Base-by-base conservation (phyloP, 2,329 filamentous ascomycete genomes). In the Botryotinia narcissicola region DNA sequence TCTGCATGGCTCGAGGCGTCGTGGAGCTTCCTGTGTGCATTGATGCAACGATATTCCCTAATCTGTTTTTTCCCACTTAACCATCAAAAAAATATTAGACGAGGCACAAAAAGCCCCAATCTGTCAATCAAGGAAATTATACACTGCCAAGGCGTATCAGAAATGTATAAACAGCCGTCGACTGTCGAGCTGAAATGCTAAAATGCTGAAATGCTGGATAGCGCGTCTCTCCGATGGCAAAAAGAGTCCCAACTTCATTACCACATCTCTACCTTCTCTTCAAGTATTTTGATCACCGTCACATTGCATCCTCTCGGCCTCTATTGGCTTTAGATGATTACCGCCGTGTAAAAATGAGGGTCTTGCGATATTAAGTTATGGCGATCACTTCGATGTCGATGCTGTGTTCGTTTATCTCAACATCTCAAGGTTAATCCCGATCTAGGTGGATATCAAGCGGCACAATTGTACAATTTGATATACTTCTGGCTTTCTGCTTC, bases 1-100 rank as follows among this genome's bases (percentile, higher is more conserved):
- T 68, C 48, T 42, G 48, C 46, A 54, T 68, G 25, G 46, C 54
- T 68, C 64, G 25, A 54, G 46, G 35, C 9, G 54, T n/a, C 25
- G 44, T 35, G 32, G 46, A n/a, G 32, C 32, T 40, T 40, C 46
- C 22, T 16, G 16, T 29, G 48, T 68, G 35, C 46, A 42, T 57
- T 42, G 25, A 68, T 57, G 25, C 64, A 54, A 68, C 25, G 48
- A 54, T 68, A 57, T 57, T 54, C 48, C n/a, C 51, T 29, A n/a
- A 54, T 54, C 4, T 54, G 12, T 18, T 29, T 54, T 54, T 29
- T 57, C n/a, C n/a, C n/a, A 29, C n/a, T 29, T 57, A 14, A 18
- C 51, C 48, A 54, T 12, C 10, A 5, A 7, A 25, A 32, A 22
- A 37, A 37, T 25, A 37, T 35, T 61, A 32, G 32, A 66, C 32